Base-by-base conservation (phyloP, 176 grass and related monocot species). In the Tuctoria greenei region DNA sequence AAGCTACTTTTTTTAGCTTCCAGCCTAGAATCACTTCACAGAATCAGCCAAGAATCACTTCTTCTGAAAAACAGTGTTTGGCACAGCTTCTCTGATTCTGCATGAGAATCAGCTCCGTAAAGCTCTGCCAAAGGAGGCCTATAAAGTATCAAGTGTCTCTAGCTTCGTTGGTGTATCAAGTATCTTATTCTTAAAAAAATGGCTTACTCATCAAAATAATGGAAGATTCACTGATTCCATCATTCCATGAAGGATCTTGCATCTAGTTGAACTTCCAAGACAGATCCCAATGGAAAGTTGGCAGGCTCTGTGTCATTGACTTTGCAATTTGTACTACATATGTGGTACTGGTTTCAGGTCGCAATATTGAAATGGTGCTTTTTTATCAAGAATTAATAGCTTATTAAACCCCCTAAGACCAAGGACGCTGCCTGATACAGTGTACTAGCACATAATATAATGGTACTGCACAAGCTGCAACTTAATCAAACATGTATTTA, bases 191-290 rank as follows among this genome's bases (percentile, higher is more conserved):
- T n/a, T n/a, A n/a, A n/a, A n/a, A n/a, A n/a, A n/a, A 31, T 31
- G 31, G 31, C 31, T 31, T 31, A 31, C 3, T 45, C 39, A 8
- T 44, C 3, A 41, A 16, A 27, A 66, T 60, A 64, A 0, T 16
- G 39, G 66, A 75, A 76, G 39, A 71, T 66, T 62, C 24, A 65
- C 15, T 17, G 47, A 45, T 81, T 58, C 47, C 47, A 77, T 71
- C 47, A 65, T 65, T 64, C 57, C 72, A 49, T 49, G 78, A 77
- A 39, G 39, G 72, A 77, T 86, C 78, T 71, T 86, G 78, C 57
- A 71, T 66, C 58, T 13, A 69, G 15, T 37, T 81, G 57, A 57
- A 76, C 16, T 81, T 23, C 38, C 78, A 76, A 71, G 27, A 55
- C 16, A 57, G 21, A 66, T 44, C 38, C 57, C 9, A 74, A 49